Percentiles rank a stretch among this genome's conserved stretches.
These are phyloP conservation scores for Staphylotrichum longicolle DNA, from an alignment of 495 filamentous ascomycete species.

Conservation along the genomic window DNA sequence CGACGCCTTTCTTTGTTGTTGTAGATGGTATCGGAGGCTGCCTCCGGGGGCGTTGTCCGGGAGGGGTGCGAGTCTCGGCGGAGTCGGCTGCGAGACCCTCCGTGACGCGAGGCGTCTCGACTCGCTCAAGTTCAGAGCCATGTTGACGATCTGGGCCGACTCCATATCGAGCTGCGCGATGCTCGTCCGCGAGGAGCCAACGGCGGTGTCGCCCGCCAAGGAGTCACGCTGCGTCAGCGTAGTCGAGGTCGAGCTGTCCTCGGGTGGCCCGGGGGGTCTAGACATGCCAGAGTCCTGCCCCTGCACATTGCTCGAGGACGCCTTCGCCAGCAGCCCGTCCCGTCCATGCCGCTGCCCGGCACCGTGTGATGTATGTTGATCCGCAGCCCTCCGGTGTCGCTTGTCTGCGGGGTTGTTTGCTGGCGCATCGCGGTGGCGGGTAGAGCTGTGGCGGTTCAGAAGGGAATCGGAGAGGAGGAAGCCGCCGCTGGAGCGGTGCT, in stretches of 20 bases:
- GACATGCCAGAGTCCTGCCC: background rate
- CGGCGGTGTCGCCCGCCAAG: slow-evolving; percentile 23
- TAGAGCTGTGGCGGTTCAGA: slow-evolving; percentile 14
- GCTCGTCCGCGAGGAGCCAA: slow-evolving; percentile 25
- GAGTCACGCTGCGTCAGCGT: slow-evolving; percentile 24
- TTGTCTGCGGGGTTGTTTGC: slow-evolving; percentile 14
- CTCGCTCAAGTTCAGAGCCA: slow-evolving; percentile 85
- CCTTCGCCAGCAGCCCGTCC: slow-evolving; percentile 14
- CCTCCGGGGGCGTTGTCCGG: slow-evolving; percentile 48
- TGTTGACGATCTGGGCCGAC: slow-evolving; percentile 81
- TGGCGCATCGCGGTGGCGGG: slow-evolving; percentile 6
- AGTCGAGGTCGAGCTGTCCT: slow-evolving; percentile 17
- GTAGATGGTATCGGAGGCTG: slow-evolving; percentile 62
- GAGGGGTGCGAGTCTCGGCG: slow-evolving; percentile 45
- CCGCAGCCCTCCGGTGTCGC: slow-evolving; percentile 22
- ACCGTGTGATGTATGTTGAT: slow-evolving; percentile 12
- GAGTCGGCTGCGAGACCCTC: slow-evolving; percentile 51
- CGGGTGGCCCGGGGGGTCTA: slow-evolving; percentile 3
- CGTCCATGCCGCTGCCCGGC: slow-evolving; percentile 7
- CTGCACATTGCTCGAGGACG: slow-evolving; percentile 9
- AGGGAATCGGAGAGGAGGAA: slow-evolving; percentile 47
- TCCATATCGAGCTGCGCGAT: slow-evolving; percentile 59
- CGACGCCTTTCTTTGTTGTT: slow-evolving; percentile 60
- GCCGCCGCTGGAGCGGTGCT: slow-evolving; percentile 43
- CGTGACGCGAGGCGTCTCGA: slow-evolving; percentile 64